These are phyloP conservation scores for Candida odintsovae DNA, from an alignment of 805 yeast species.

Conservation along the genomic window DNA sequence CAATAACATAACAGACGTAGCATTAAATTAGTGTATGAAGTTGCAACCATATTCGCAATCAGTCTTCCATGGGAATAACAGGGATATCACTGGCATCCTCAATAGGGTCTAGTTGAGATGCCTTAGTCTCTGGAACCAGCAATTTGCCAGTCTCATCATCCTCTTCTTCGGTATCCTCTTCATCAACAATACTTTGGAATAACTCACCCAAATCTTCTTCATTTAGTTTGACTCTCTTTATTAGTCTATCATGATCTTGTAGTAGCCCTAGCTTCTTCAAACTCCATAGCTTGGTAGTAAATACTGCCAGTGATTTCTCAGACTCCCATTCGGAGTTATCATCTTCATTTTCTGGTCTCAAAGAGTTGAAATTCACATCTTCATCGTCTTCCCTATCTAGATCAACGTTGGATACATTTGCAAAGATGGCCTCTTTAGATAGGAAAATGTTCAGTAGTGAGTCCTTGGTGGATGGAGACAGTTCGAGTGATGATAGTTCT, in stretches of 20 bases:
- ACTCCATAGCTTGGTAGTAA: slow-evolving; percentile 32
- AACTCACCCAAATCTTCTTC: slow-evolving; percentile 29
- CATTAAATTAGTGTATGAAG: neutral
- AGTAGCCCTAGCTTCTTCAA: slow-evolving; percentile 29
- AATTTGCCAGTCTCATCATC: slow-evolving; percentile 7
- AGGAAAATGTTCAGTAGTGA: slow-evolving; percentile 39
- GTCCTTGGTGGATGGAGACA: slow-evolving; percentile 28
- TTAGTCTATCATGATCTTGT: slow-evolving; percentile 20
- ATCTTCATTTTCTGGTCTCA: slow-evolving; percentile 10
- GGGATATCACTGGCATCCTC: slow-evolving; percentile 6
- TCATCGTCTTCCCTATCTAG: slow-evolving; percentile 50
- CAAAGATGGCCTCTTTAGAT: slow-evolving; percentile 41
- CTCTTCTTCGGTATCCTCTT: slow-evolving; percentile 5
- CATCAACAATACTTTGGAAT: slow-evolving; percentile 8
- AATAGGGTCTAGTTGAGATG: neutral
- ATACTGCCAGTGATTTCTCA: slow-evolving; percentile 38
- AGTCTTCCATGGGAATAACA: slow-evolving; percentile 14
- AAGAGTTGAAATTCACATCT: slow-evolving; percentile 33
- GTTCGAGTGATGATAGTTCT: slow-evolving; percentile 14
- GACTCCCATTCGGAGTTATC: slow-evolving; percentile 28
- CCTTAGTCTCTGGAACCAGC: neutral
- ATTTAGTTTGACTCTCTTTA: slow-evolving; percentile 34
- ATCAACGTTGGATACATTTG: slow-evolving; percentile 28
- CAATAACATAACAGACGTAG: neutral
- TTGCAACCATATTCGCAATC: neutral